A percentile compares a stretch with the other conserved stretches of the same genome.
Evolutionary conservation across 371 early-diverging fungal genomes (phyloP).

Genomic region (Parasitella parasitica): DNA sequence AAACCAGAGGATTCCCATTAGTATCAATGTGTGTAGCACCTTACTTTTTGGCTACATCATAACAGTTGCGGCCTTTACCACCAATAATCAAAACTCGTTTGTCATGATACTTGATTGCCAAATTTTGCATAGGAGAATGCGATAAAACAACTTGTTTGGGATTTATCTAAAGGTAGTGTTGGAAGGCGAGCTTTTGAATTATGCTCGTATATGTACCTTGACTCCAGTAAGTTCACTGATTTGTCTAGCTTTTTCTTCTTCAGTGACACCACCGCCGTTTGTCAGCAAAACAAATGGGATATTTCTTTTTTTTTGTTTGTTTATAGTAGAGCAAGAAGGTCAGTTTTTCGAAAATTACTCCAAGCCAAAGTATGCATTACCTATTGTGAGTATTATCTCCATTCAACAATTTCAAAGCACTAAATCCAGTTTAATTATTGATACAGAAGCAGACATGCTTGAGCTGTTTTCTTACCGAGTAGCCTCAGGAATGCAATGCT

Average conservation of each 20-base stretch:
- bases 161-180: conserved; percentile 46
- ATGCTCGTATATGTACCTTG: conserved; percentile 37
- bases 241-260: conserved; percentile 71
- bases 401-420: conserved; percentile 58
- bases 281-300: conserved; percentile 81
- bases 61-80: conserved; percentile 60
- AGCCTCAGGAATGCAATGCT: conserved; percentile 39
- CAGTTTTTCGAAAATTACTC: no score
- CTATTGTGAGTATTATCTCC: conserved; percentile 57
- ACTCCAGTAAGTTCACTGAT: conserved; percentile 64
- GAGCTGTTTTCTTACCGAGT: conserved; percentile 16
- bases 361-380: conserved; percentile 9
- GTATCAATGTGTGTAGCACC: no score
- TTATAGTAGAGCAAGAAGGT: no score
- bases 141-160: conserved; percentile 78
- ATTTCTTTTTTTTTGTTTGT: conserved; percentile 30
- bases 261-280: conserved; percentile 87
- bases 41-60: conserved; percentile 60
- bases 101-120: conserved; percentile 57
- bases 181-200: no score
- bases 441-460: not conserved
- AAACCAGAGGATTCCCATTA: not conserved
- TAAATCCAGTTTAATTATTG: no score
- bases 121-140: conserved; percentile 80
- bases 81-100: conserved; percentile 74